Base-by-base conservation (phyloP, 2,329 filamentous ascomycete genomes). In the Venturia pyrina region DNA sequence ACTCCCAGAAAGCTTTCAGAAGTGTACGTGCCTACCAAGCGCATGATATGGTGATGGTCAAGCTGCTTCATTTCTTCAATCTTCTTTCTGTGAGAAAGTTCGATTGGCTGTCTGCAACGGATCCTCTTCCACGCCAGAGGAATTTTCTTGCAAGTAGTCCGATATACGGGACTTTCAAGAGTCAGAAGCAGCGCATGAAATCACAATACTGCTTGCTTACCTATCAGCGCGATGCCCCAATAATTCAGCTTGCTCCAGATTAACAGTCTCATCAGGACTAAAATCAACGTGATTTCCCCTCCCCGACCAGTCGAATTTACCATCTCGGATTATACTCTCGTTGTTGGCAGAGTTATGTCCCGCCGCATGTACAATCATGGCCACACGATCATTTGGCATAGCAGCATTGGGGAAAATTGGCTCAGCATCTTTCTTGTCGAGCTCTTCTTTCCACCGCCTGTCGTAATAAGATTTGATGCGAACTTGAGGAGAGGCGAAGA, bases 41-140 rank as follows among this genome's bases (percentile, higher is more conserved):
- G 24, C 43, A 63, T 44, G 46, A 63, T 19, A 48, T 63, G 61
- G 13, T 46, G 28, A 63, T 63, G 61, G 7, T 50, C 46, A 32
- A 63, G 61, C 19, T 46, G 19, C 40, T 63, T 63, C 1, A 63
- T 46, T n/a, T 15, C 11, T 43, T 63, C 61, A n/a, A 63, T 63
- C n/a, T 63, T 28, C 61, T 46, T 48, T 17, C 21, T 46, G 4
- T 63, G 43, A 13, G 24, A 40, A 61, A 40, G 19, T n/a, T 13
- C 32, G 34, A 44, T 60, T 34, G 44, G 44, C 40, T 11, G 21
- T 24, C 41, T 37, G 41, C 41, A 48, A 50, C 15, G 4, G 2
- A 63, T 32, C 19, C n/a, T 63, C 24, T 63, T 63, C 61, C 69
- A 69, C 19, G 70, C 71, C 10, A 59, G 7, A n/a, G 53, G 53